Percentiles rank a stretch among this genome's conserved stretches.
phyloP scores from a whole-genome alignment of 768 basidiomycete genomes.

The Psilocybe cyanescens region DNA sequence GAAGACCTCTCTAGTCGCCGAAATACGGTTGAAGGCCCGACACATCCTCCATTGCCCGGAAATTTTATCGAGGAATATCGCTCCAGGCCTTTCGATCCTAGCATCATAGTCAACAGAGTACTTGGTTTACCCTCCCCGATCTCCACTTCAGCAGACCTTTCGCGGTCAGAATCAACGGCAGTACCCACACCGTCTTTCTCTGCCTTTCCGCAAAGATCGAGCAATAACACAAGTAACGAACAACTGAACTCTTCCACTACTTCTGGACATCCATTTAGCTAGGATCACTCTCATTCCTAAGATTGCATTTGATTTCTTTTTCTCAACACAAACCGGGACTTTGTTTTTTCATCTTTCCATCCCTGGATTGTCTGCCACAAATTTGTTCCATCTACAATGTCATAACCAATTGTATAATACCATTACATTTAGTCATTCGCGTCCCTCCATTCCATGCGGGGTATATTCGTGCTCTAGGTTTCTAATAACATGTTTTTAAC shows the following conservation, averaged over 20 bases:
- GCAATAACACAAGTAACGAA: constrained; percentile 15
- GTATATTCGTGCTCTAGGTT: background rate
- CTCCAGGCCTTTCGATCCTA: constrained; percentile 20
- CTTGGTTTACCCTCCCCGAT: constrained; percentile 30
- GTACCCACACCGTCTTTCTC: constrained; percentile 8
- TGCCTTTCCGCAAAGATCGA: constrained; percentile 9
- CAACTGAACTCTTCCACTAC: constrained; percentile 10
- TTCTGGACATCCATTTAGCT: constrained; percentile 14
- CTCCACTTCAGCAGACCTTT: constrained; percentile 17
- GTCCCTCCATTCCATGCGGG: background rate
- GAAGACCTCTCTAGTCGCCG: constrained; percentile 33
- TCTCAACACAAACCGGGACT: background rate
- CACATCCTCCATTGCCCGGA: constrained; percentile 11
- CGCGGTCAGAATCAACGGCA: constrained; percentile 18
- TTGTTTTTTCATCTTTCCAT: background rate
- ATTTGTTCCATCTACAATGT: constrained; percentile 5
- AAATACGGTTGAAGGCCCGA: constrained; percentile 19
- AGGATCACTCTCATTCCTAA: constrained; percentile 4
- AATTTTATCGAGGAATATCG: constrained; percentile 16
- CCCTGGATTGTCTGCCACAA: constrained; percentile 7
- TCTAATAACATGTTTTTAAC: background rate
- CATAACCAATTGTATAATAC: constrained; percentile 3
- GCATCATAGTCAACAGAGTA: constrained; percentile 26
- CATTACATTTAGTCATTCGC: constrained; percentile 2
- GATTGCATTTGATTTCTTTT: constrained; percentile 2